phyloP scores from a whole-genome alignment of 129 eudicot species.

The Tanacetum coccineum region DNA sequence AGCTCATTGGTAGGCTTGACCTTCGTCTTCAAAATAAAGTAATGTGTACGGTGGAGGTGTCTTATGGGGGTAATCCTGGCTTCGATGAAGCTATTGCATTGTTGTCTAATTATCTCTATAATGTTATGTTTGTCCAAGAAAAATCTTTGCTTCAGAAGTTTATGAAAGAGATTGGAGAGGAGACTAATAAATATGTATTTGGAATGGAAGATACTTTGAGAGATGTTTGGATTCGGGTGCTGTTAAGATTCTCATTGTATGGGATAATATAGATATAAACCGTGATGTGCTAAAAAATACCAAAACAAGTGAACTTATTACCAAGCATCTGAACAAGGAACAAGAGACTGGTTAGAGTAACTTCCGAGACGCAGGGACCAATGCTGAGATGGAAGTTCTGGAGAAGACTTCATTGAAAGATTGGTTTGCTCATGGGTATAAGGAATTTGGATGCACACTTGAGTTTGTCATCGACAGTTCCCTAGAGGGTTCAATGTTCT shows the following conservation, averaged over 20 bases:
- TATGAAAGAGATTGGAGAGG: slow-evolving; percentile 34
- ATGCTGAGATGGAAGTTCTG: slow-evolving; percentile 30
- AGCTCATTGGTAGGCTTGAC: slow-evolving; percentile 32
- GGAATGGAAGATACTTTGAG: slow-evolving; percentile 36
- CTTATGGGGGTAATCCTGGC: slow-evolving; percentile 36
- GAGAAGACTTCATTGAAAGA: too few relatives aligned
- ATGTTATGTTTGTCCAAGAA: slow-evolving; percentile 37
- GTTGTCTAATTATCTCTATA: slow-evolving; percentile 30
- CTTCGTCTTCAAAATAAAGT: slow-evolving; percentile 33
- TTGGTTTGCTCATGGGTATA: too few relatives aligned
- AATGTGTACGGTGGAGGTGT: slow-evolving; percentile 34
- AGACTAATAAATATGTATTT: slow-evolving; percentile 32
- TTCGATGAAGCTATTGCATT: slow-evolving; percentile 34
- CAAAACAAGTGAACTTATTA: slow-evolving; percentile 24
- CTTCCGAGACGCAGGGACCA: slow-evolving; percentile 31
- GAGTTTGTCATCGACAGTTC: too few relatives aligned
- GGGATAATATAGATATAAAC: slow-evolving; percentile 34
- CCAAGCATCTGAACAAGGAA: slow-evolving; percentile 32
- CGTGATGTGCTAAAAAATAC: slow-evolving; percentile 28
- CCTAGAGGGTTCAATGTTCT: too few relatives aligned
- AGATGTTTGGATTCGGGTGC: slow-evolving; percentile 35
- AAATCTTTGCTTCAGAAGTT: slow-evolving; percentile 31
- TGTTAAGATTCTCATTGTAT: slow-evolving; percentile 36
- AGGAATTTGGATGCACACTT: too few relatives aligned
- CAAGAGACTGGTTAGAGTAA: slow-evolving; percentile 36